Evolutionary conservation across 1,284 basidiomycete species (phyloP).

Genomic region (Pyrrhoderma noxium): DNA sequence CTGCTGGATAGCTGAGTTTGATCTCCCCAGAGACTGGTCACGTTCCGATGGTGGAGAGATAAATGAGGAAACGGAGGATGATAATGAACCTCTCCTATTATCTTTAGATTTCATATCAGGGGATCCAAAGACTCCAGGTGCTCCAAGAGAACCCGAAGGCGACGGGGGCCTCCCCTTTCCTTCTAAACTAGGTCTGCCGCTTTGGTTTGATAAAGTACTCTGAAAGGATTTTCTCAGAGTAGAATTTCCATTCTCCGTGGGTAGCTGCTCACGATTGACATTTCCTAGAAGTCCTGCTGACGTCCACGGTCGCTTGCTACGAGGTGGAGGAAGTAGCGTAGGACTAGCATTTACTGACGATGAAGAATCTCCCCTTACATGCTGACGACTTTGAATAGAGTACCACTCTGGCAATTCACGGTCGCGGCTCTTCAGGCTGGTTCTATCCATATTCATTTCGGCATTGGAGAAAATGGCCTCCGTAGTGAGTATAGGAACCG

Average conservation of each 20-base stretch:
- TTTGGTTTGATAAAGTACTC: slow-evolving; percentile 5
- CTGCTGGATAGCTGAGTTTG: slow-evolving; percentile 35
- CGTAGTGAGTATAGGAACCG: slow-evolving; percentile 5
- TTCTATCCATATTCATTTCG: slow-evolving; percentile 14
- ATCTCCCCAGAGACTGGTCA: slow-evolving; percentile 30
- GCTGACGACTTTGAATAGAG: slow-evolving; percentile 11
- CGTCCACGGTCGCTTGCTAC: slow-evolving; percentile 45
- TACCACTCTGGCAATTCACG: slow-evolving; percentile 16
- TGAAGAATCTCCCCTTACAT: slow-evolving; percentile 12
- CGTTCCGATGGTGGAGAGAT: slow-evolving; percentile 34
- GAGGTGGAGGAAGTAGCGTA: slow-evolving; percentile 57
- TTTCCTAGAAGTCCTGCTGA: slow-evolving; percentile 24
- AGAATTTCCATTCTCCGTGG: not conserved
- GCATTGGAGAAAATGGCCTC: slow-evolving; percentile 10
- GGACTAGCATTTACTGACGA: slow-evolving; percentile 32
- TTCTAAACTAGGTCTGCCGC: slow-evolving; percentile 15
- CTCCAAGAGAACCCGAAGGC: slow-evolving; percentile 13
- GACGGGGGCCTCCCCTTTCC: slow-evolving; percentile 10
- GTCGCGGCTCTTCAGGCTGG: slow-evolving; percentile 9
- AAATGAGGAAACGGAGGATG: slow-evolving; percentile 43
- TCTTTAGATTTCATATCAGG: slow-evolving; percentile 33
- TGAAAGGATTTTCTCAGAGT: slow-evolving; percentile 14
- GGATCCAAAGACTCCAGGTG: slow-evolving; percentile 30
- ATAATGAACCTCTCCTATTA: slow-evolving; percentile 35
- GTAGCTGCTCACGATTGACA: slow-evolving; percentile 1